These are phyloP conservation scores for Acanthamoeba healyi DNA, from an alignment of 208 protist genomes.

Conservation along the genomic window DNA sequence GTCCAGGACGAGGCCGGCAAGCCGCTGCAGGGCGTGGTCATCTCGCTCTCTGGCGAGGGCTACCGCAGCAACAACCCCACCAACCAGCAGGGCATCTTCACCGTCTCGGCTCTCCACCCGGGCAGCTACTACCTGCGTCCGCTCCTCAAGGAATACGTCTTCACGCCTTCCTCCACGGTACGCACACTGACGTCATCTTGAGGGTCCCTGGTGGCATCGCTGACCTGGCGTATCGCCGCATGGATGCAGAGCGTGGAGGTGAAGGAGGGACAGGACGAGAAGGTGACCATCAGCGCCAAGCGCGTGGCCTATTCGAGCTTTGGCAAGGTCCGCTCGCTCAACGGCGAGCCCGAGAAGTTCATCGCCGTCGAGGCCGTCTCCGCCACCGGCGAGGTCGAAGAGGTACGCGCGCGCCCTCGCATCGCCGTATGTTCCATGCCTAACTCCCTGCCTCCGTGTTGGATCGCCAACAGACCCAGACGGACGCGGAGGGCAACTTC, in stretches of 20 bases:
- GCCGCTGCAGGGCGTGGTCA: constrained; percentile 39
- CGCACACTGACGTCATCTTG: background rate
- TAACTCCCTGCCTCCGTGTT: too few relatives aligned
- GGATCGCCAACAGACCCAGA: constrained; percentile 5
- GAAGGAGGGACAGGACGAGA: constrained; percentile 30
- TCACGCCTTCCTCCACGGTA: constrained; percentile 39
- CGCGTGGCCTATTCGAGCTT: constrained; percentile 66
- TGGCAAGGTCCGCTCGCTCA: constrained; percentile 59
- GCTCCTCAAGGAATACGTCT: constrained; percentile 74
- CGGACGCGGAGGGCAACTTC: constrained; percentile 67
- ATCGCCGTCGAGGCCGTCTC: constrained; percentile 60
- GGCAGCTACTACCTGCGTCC: constrained; percentile 66
- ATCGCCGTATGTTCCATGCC: too few relatives aligned
- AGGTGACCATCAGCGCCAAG: constrained; percentile 9
- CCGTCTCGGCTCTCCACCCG: constrained; percentile 35
- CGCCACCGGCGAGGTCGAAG: constrained; percentile 42
- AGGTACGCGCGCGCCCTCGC: too few relatives aligned
- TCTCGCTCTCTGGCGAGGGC: constrained; percentile 63
- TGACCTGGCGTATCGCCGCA: background rate
- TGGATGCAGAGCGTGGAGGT: constrained; percentile 60
- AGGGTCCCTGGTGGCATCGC: background rate
- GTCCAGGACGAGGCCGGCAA: constrained; percentile 23
- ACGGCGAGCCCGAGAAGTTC: constrained; percentile 68
- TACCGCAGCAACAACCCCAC: constrained; percentile 65
- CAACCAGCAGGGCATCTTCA: constrained; percentile 53